A percentile compares a stretch with the other conserved stretches of the same genome.
phyloP scores from a whole-genome alignment of 345 rosid genomes.

The Eucalyptus guilfoylei region DNA sequence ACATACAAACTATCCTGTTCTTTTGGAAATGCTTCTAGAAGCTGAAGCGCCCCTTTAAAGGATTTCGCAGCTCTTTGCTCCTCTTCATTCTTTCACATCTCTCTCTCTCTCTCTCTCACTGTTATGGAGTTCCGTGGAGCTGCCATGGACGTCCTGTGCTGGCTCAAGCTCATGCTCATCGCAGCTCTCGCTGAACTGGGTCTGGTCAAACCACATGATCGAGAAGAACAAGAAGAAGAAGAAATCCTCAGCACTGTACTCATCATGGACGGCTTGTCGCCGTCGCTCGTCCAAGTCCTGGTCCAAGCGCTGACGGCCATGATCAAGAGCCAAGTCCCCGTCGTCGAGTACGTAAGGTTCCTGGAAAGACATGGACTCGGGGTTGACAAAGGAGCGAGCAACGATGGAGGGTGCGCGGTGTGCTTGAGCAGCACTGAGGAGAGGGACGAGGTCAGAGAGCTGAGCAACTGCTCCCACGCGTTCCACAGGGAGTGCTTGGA shows the following conservation, averaged over 20 bases:
- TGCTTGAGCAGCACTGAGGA: not conserved
- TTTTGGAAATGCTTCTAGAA: too few species aligned
- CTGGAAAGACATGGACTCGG: not conserved
- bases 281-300: not conserved
- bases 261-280: not conserved
- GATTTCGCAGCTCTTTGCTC: not conserved
- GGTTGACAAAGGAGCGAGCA: not conserved
- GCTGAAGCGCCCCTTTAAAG: too few species aligned
- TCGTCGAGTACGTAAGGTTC: not conserved
- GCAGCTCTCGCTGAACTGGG: not conserved
- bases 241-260: not conserved
- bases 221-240: not conserved
- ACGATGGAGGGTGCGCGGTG: not conserved
- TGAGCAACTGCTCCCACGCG: not conserved
- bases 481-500: conserved; percentile 1
- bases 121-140: not conserved
- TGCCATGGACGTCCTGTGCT: not conserved
- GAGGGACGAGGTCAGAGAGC: not conserved
- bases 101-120: not conserved
- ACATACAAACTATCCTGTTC: not conserved
- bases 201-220: not conserved
- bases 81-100: not conserved
- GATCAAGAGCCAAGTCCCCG: not conserved
- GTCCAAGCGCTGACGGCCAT: not conserved
- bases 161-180: not conserved